Conservation (phyloP, 2,329 filamentous ascomycete genomes). For the Exophiala dermatitidis region DNA sequence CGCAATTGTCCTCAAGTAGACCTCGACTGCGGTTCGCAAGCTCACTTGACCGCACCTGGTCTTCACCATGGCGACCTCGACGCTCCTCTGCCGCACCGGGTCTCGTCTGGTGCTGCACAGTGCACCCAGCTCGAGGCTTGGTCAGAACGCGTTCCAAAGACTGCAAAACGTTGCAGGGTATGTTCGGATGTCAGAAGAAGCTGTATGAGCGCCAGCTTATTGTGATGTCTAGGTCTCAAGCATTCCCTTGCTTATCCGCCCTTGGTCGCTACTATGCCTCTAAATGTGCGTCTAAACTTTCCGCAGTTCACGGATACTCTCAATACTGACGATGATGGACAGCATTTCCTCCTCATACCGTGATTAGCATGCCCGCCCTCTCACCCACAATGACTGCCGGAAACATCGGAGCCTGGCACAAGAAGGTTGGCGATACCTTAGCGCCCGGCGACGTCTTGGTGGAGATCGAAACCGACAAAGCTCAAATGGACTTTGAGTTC, state of each 20-base stretch:
- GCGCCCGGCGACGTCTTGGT: constrained; percentile 89
- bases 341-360: constrained; percentile 91
- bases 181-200: constrained; percentile 8
- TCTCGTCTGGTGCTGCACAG: constrained; percentile 39
- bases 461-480: constrained; percentile 99
- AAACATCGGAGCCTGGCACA: constrained; percentile 97
- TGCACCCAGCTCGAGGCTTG: constrained; percentile 35
- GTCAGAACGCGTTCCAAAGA: constrained; percentile 37
- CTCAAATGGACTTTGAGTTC: constrained; percentile 99
- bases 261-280: constrained; percentile 62
- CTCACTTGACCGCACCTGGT: constrained; percentile 7
- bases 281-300: constrained; percentile 48
- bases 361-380: constrained; percentile 96
- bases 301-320: constrained; percentile 10
- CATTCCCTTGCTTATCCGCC: constrained; percentile 49
- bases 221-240: constrained; percentile 10
- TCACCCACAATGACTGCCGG: constrained; percentile 96
- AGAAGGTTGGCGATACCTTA: constrained; percentile 85
- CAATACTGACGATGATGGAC: constrained; percentile 22
- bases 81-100: constrained; percentile 40
- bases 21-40: constrained; percentile 5
- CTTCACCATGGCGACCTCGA: constrained; percentile 49
- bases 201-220: constrained; percentile 9
- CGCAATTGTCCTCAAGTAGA: constrained; percentile 18
- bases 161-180: constrained; percentile 40